A percentile compares a stretch with the other conserved stretches of the same genome.
Evolutionary conservation across 805 yeast genomes (phyloP).

Genomic region (Schwanniomyces polymorphus): DNA sequence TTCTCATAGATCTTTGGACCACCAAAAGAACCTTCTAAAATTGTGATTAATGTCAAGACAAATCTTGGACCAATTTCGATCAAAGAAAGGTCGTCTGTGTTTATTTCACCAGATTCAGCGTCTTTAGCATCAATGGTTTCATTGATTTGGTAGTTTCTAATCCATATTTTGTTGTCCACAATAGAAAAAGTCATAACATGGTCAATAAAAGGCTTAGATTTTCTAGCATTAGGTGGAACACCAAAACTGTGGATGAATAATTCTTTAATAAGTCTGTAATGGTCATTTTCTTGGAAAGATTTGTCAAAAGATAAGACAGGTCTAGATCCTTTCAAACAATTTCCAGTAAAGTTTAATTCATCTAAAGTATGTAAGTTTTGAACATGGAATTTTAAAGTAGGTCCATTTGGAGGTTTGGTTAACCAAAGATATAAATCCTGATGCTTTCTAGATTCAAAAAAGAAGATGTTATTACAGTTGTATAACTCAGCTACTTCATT

Average conservation of each 20-base stretch:
- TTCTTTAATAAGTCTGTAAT: slow-evolving; percentile 76
- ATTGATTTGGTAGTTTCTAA: slow-evolving; percentile 88
- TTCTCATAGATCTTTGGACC: slow-evolving; percentile 98
- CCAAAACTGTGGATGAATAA: slow-evolving; percentile 59
- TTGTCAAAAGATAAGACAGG: slow-evolving; percentile 89
- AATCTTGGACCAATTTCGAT: slow-evolving; percentile 97
- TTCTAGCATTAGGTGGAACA: slow-evolving; percentile 92
- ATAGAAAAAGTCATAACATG: slow-evolving; percentile 92
- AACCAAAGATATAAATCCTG: slow-evolving; percentile 93
- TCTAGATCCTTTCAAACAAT: slow-evolving; percentile 92
- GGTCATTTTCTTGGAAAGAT: slow-evolving; percentile 64
- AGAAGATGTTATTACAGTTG: slow-evolving; percentile 93
- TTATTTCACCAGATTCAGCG: slow-evolving; percentile 42
- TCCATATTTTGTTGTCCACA: slow-evolving; percentile 93
- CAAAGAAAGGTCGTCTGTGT: slow-evolving; percentile 63
- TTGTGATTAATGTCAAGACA: slow-evolving; percentile 86
- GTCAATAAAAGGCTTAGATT: slow-evolving; percentile 90
- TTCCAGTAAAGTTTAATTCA: slow-evolving; percentile 94
- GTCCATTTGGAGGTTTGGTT: slow-evolving; percentile 97
- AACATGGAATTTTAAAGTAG: slow-evolving; percentile 88
- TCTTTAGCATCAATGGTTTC: slow-evolving; percentile 64
- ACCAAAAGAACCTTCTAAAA: slow-evolving; percentile 94
- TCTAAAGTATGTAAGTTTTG: slow-evolving; percentile 96
- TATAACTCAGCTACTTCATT: slow-evolving; percentile 96
- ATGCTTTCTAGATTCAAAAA: slow-evolving; percentile 95